phyloP scores from a whole-genome alignment of 306 rosid species.

The Casuarina equisetifolia region DNA sequence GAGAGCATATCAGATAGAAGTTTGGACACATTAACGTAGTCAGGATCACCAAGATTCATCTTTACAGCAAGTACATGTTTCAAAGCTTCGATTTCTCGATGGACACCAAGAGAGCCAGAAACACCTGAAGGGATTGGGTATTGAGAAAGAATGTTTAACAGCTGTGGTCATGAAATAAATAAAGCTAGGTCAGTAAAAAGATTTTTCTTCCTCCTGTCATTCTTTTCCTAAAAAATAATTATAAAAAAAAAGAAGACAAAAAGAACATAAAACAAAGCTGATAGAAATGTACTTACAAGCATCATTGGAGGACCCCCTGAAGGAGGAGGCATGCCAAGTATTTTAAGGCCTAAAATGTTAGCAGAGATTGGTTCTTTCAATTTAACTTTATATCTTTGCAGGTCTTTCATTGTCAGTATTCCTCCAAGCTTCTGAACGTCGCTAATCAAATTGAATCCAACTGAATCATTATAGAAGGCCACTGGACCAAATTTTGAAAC shows the following conservation, averaged over 20 bases:
- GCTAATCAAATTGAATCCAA: constrained; percentile 57
- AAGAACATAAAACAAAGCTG: not conserved
- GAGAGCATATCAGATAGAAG: constrained; percentile 83
- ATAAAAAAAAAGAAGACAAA: not conserved
- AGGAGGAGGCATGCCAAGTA: constrained; percentile 84
- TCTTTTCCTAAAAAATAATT: not conserved
- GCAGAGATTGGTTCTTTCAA: constrained; percentile 44
- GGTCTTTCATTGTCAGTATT: constrained; percentile 55
- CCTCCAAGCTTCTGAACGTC: constrained; percentile 77
- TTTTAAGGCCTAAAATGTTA: constrained; percentile 47
- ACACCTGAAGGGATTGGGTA: constrained; percentile 61
- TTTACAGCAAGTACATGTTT: constrained; percentile 70
- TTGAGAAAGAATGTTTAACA: constrained; percentile 71
- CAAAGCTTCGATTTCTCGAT: constrained; percentile 75
- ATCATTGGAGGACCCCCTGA: constrained; percentile 84
- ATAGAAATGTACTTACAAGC: constrained; percentile 50
- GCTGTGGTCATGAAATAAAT: constrained; percentile 41
- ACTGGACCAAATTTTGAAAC: constrained; percentile 53
- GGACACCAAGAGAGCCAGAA: constrained; percentile 66
- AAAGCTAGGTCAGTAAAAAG: constrained; percentile 1
- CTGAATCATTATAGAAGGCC: constrained; percentile 56
- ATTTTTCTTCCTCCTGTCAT: not conserved
- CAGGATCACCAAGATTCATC: constrained; percentile 91
- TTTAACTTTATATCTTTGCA: constrained; percentile 51
- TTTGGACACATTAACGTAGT: constrained; percentile 54